Percentiles rank a stretch among this genome's conserved stretches.
These are phyloP conservation scores for Scytalidium lignicola DNA, from an alignment of 2,329 filamentous ascomycete genomes.

Conservation along the genomic window DNA sequence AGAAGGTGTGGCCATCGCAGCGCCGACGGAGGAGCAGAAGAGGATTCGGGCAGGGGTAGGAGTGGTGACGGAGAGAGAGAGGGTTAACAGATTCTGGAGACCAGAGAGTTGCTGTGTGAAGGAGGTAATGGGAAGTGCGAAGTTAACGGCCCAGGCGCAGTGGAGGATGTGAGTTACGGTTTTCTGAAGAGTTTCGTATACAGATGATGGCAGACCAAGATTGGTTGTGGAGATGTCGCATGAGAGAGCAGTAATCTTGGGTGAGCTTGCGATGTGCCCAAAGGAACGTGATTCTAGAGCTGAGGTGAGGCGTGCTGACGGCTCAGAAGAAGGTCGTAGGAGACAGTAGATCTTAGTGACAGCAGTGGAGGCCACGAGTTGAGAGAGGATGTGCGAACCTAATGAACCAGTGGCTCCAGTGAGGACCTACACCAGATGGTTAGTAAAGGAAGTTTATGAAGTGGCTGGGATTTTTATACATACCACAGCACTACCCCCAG, in stretches of 20 bases:
- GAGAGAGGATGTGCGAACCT: constrained; percentile 54
- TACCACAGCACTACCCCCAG: constrained; percentile 4
- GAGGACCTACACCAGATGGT: constrained; percentile 34
- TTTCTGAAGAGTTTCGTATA: constrained; percentile 22
- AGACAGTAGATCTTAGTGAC: constrained; percentile 49
- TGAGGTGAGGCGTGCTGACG: constrained; percentile 14
- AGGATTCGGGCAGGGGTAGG: constrained; percentile 25
- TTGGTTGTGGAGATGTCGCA: constrained; percentile 32
- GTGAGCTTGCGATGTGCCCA: constrained; percentile 29
- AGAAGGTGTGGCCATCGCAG: constrained; percentile 25
- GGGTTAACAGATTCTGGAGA: constrained; percentile 35
- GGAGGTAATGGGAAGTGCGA: constrained; percentile 44
- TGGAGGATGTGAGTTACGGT: constrained; percentile 42
- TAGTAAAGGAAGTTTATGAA: constrained; percentile 1
- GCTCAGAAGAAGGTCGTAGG: constrained; percentile 36
- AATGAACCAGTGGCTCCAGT: constrained; percentile 64
- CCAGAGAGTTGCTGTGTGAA: constrained; percentile 40
- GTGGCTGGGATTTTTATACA: constrained; percentile 1
- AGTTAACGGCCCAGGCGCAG: constrained; percentile 51
- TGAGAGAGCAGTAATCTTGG: constrained; percentile 34
- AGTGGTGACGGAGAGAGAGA: constrained; percentile 28
- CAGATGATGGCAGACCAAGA: constrained; percentile 31
- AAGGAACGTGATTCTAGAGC: constrained; percentile 28
- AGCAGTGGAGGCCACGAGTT: constrained; percentile 52
- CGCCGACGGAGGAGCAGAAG: constrained; percentile 34